Base-by-base conservation (phyloP, 768 basidiomycete genomes). In the Lentinula edodes region DNA sequence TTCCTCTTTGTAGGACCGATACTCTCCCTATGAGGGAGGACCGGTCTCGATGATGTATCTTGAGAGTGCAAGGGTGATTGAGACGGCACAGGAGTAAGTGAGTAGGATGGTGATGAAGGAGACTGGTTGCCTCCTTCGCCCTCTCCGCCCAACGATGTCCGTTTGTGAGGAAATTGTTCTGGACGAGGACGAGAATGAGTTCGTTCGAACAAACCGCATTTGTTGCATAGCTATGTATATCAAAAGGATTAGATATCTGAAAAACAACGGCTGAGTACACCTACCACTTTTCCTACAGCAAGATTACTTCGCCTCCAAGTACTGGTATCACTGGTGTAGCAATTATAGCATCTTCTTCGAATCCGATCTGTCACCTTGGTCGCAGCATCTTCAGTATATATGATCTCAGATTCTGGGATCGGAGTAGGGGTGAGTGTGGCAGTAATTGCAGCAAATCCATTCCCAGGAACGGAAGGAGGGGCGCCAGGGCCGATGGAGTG, bases 241-340 rank as follows among this genome's bases (percentile, higher is more conserved):
- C 36, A 61, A 46, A 60, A 45, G 1, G 60, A 50, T 36, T 34
- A 41, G 1, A 23, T 7, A 52, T 52, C 12, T 1, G 46, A 10
- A 6, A 23, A 15, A 50, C 3, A 28, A 28, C 28, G 3, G 28
- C 28, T 28, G 28, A 35, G 5, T 20, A 6, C 50, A 48, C 34
- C 91, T 90, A n/a, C 90, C 90, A 92, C 90, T 82, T 92, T 92
- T 23, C 90, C 90, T 2, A 89, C 89, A 62, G 82, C 86, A 62
- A 92, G 80, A 68, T 89, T 90, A 16, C 84, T 86, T 61, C 90
- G 74, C 39, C 90, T 74, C 90, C 90, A 92, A 23, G 90, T 91
- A 52, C 86, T 87, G 35, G 91, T 91, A 64, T 92, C 90, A 16
- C 90, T 91, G 20, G 90, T 91, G 70, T 86, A 87, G 72, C 90